phyloP scores from a whole-genome alignment of 345 rosid species.

The Ceriops decandra region DNA sequence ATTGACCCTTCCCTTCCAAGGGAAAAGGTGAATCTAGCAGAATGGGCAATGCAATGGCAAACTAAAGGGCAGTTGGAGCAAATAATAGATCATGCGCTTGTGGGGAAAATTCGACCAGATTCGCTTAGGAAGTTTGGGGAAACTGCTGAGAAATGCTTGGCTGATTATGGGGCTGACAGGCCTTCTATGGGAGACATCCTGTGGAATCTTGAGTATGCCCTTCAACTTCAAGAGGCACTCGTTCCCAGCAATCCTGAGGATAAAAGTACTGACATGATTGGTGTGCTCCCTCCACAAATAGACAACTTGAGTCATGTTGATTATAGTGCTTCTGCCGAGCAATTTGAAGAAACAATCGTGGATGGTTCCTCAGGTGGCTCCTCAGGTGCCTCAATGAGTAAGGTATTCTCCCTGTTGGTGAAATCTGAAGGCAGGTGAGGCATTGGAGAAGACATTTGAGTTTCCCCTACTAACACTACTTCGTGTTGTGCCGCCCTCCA shows the following conservation, averaged over 20 bases:
- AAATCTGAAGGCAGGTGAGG: constrained; percentile 20
- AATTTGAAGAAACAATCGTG: constrained; percentile 5
- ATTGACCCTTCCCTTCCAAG: constrained; percentile 12
- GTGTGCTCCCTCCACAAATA: constrained; percentile 20
- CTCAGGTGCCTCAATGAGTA: constrained; percentile 18
- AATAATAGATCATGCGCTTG: constrained; percentile 10
- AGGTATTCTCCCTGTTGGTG: constrained; percentile 22
- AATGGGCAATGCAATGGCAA: constrained; percentile 19
- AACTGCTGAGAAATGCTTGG: constrained; percentile 21
- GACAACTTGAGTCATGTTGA: constrained; percentile 11
- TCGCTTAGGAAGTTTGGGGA: constrained; percentile 16
- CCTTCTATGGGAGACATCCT: constrained; percentile 14
- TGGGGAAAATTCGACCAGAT: constrained; percentile 10
- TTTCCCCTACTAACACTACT: no score
- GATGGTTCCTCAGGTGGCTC: constrained; percentile 14
- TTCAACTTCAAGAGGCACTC: constrained; percentile 17
- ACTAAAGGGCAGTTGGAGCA: constrained; percentile 19
- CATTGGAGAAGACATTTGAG: no score
- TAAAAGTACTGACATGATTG: constrained; percentile 23
- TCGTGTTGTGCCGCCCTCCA: no score
- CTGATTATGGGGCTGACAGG: constrained; percentile 9
- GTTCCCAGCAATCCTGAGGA: constrained; percentile 16
- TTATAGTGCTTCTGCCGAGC: constrained; percentile 3
- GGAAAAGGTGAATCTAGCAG: constrained; percentile 19
- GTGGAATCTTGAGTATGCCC: constrained; percentile 16